Conservation (phyloP, 2,329 filamentous ascomycete species). For the Coccinonectria pachysandricola region DNA sequence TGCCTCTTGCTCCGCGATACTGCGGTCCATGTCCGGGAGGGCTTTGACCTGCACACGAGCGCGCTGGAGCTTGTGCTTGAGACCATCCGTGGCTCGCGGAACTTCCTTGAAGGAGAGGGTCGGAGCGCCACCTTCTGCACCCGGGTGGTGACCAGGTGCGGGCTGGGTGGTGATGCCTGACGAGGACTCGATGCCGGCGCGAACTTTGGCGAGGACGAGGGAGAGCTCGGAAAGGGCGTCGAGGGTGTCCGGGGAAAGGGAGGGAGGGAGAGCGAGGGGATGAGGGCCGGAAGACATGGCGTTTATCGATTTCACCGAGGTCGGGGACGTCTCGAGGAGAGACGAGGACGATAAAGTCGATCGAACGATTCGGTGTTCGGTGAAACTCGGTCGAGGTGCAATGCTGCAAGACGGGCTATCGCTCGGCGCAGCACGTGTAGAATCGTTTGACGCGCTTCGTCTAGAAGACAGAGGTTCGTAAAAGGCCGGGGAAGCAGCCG, state of each 20-base stretch:
- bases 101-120: conserved; percentile 59
- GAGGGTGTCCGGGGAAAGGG: conserved; percentile 71
- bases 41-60: conserved; percentile 56
- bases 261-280: conserved; percentile 44
- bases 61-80: conserved; percentile 76
- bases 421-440: conserved; percentile 3
- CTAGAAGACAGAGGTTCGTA: conserved; percentile 1
- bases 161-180: conserved; percentile 29
- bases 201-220: conserved; percentile 64
- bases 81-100: conserved; percentile 61
- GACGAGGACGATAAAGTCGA: too few relatives aligned
- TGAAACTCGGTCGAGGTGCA: too few relatives aligned
- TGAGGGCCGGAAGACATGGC: conserved; percentile 27
- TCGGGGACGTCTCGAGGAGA: conserved; percentile 7
- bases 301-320: too few relatives aligned
- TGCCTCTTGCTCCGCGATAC: conserved; percentile 55
- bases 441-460: conserved; percentile 1
- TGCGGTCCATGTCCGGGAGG: conserved; percentile 61
- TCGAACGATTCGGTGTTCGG: too few relatives aligned
- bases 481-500: conserved; percentile 7
- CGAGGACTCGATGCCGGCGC: conserved; percentile 35
- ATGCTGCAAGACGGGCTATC: too few relatives aligned
- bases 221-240: conserved; percentile 78
- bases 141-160: conserved; percentile 24
- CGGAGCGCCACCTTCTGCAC: conserved; percentile 25